These are phyloP conservation scores for Arthroderma uncinatum DNA, from an alignment of 2,329 filamentous ascomycete species.

Conservation along the genomic window DNA sequence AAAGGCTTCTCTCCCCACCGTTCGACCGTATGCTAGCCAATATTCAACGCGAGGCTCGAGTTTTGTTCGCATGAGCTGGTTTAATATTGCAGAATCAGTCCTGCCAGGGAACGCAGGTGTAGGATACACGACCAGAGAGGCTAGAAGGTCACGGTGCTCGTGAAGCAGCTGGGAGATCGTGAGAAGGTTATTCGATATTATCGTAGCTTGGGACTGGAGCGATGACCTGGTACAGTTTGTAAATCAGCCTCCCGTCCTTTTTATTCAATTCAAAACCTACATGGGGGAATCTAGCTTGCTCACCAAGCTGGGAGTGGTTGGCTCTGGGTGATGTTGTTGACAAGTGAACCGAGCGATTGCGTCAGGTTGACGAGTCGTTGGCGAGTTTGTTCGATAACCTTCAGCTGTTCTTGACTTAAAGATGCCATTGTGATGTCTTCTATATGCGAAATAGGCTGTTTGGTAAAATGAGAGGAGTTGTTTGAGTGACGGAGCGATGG, in stretches of 20 bases:
- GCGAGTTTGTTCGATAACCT: constrained; percentile 59
- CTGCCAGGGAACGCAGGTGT: constrained; percentile 63
- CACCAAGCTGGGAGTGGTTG: constrained; percentile 59
- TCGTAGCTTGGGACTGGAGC: constrained; percentile 59
- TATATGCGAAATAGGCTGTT: neutral
- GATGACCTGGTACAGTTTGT: constrained; percentile 47
- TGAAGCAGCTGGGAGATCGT: constrained; percentile 55
- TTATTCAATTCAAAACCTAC: neutral
- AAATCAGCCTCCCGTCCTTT: neutral
- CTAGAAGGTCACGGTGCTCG: constrained; percentile 56
- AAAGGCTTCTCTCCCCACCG: constrained; percentile 24
- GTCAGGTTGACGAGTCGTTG: constrained; percentile 58
- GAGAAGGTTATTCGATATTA: constrained; percentile 59
- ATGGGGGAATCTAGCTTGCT: constrained; percentile 14
- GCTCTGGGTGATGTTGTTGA: constrained; percentile 48
- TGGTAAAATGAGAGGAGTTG: neutral
- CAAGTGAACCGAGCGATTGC: constrained; percentile 55
- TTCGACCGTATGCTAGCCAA: constrained; percentile 55
- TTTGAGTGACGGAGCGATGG: neutral
- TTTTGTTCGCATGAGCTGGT: constrained; percentile 68
- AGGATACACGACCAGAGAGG: constrained; percentile 61
- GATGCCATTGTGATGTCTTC: constrained; percentile 25
- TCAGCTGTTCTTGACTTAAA: constrained; percentile 37
- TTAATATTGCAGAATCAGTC: constrained; percentile 50
- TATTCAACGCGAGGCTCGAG: constrained; percentile 66